Evolutionary conservation across 2,329 filamentous ascomycete genomes (phyloP).

Genomic region (Penicillium nordicum): DNA sequence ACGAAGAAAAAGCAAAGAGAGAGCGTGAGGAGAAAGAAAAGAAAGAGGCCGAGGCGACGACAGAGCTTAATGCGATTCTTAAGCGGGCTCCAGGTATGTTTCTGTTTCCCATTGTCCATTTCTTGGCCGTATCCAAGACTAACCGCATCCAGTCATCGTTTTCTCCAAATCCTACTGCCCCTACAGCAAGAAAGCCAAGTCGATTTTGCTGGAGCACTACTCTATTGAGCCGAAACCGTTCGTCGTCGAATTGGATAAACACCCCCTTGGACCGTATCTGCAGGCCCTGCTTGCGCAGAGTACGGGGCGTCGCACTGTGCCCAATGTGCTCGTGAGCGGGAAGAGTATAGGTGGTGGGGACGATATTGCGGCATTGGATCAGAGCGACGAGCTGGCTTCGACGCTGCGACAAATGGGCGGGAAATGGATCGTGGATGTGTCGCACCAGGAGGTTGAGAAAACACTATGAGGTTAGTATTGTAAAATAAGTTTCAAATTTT

Average conservation of each 20-base stretch:
- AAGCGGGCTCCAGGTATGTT: slow-evolving; percentile 76
- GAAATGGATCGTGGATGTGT: slow-evolving; percentile 54
- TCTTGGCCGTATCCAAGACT: background rate
- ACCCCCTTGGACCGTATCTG: slow-evolving; percentile 68
- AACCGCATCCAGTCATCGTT: slow-evolving; percentile 67
- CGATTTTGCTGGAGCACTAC: slow-evolving; percentile 79
- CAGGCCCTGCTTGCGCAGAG: slow-evolving; percentile 68
- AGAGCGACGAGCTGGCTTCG: slow-evolving; percentile 62
- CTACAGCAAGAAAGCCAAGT: slow-evolving; percentile 79
- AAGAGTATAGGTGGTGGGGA: slow-evolving; percentile 88
- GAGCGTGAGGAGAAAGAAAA: slow-evolving; percentile 20
- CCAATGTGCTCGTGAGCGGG: slow-evolving; percentile 85
- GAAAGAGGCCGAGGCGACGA: slow-evolving; percentile 50
- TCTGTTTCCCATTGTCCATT: background rate
- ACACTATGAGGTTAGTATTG: slow-evolving; percentile 6
- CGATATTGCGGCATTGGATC: slow-evolving; percentile 71
- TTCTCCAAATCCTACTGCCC: slow-evolving; percentile 96
- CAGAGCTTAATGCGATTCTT: slow-evolving; percentile 72
- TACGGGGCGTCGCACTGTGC: slow-evolving; percentile 81
- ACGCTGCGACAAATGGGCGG: slow-evolving; percentile 73
- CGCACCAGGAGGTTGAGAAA: slow-evolving; percentile 16
- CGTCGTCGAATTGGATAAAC: slow-evolving; percentile 85
- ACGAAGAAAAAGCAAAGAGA: slow-evolving; percentile 56
- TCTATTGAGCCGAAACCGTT: slow-evolving; percentile 75
- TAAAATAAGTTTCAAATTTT: slow-evolving; percentile 2